Base-by-base conservation (phyloP, 106 monocot genomes). In the Dendrobium nobile region DNA sequence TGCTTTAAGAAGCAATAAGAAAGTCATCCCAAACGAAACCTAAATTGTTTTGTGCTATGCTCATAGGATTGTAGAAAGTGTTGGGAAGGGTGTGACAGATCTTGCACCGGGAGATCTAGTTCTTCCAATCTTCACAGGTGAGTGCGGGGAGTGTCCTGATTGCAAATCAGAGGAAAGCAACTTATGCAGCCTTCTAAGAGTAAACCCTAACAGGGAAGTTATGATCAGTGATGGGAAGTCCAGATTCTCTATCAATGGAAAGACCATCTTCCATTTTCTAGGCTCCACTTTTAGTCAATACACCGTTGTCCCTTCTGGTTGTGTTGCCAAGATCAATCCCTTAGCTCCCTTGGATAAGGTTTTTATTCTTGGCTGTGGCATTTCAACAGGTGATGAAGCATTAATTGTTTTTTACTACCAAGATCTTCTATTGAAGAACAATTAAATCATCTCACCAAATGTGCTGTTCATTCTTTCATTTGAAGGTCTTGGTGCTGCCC, bases 81-180 rank as follows among this genome's bases (percentile, higher is more conserved):
- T 93, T 16, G 93, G 93, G 9, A 91, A 93, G 47, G 93, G 93
- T 3, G 92, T 93, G 61, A 90, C 90, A 4, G 92, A 90, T 43
- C 85, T 93, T 0, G 75, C 75, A 26, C 90, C 92, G 13, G 92
- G 90, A 47, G 90, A 93, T 79, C 90, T 90, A 72, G 92, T 93
- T 4, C 84, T 93, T 59, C 90, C 92, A 24, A 84, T 90, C 1
- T 90, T 88, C 83, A 90, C 88, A 1, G 92, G 89, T 9, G 92
- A 92, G 70, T 92, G 92, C 79, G 85, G 82, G 58, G 92, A 90
- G 26, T 93, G 92, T 37, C 61, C 27, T 7, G 88, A 88, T 70
- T 89, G 89, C 84, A 89, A 82, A 73, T 84, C 83, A 17, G 81
- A 79, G 58, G 89, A 89, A 68, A 89, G 86, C 56, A 89, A 89